phyloP scores from a whole-genome alignment of 1,284 basidiomycete species.

The Omphalotus olearius region DNA sequence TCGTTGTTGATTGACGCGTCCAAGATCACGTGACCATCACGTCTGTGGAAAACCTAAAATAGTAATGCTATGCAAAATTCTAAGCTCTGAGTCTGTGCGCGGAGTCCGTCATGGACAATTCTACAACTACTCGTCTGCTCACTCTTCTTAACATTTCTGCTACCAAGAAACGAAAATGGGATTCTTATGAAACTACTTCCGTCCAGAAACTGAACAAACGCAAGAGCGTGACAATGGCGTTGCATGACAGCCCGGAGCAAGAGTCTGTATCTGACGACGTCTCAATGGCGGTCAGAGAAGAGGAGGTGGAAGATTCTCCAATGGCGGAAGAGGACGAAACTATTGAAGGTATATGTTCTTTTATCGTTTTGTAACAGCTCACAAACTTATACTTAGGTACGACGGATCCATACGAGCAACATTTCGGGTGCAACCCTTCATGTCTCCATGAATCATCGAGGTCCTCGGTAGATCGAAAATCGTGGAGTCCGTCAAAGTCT shows the following conservation, averaged over 20 bases:
- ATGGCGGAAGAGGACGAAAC: neutral
- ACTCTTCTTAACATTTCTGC: conserved; percentile 95
- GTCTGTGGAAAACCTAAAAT: no score
- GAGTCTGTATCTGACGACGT: conserved; percentile 14
- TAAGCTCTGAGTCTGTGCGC: no score
- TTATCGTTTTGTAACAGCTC: neutral
- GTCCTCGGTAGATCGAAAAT: conserved; percentile 40
- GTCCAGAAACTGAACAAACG: conserved; percentile 66
- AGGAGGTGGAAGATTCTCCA: conserved; percentile 8
- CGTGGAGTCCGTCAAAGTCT: conserved; percentile 42
- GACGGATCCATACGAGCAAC: conserved; percentile 51
- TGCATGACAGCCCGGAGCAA: conserved; percentile 9
- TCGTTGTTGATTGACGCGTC: conserved; percentile 1
- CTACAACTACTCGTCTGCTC: conserved; percentile 77
- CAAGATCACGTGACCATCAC: neutral
- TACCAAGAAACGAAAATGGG: conserved; percentile 59
- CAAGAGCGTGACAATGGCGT: conserved; percentile 28
- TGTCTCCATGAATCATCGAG: conserved; percentile 45
- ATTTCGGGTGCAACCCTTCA: conserved; percentile 56
- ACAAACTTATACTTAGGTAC: conserved; percentile 19
- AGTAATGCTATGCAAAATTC: no score
- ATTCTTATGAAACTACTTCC: conserved; percentile 39
- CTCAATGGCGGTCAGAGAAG: conserved; percentile 21
- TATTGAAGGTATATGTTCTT: no score
- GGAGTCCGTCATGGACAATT: conserved; percentile 32